Percentiles rank a stretch among this genome's conserved stretches.
Conservation (phyloP, 2,329 filamentous ascomycete genomes). For the Exserohilum turcica region DNA sequence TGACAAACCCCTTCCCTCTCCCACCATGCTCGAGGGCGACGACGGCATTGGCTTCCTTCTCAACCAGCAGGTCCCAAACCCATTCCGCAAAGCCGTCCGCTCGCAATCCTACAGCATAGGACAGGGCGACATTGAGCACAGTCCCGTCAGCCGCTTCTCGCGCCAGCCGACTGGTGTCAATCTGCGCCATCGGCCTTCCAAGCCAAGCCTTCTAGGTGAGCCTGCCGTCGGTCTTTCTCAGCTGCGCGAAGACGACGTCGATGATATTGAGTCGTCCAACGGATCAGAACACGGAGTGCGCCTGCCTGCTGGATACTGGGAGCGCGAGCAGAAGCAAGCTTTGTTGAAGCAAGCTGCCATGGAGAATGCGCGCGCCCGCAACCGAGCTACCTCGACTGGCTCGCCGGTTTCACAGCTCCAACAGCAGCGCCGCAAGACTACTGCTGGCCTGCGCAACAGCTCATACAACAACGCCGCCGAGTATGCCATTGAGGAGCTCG, state of each 20-base stretch:
- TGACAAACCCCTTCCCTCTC: slow-evolving; percentile 34
- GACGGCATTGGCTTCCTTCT: slow-evolving; percentile 47
- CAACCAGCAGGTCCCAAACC: slow-evolving; percentile 69
- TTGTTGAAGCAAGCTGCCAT: slow-evolving; percentile 46
- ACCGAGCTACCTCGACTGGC: slow-evolving; percentile 35
- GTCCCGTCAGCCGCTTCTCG: slow-evolving; percentile 54
- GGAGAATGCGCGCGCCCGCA: slow-evolving; percentile 43
- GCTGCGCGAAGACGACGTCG: slow-evolving; percentile 53
- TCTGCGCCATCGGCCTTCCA: slow-evolving; percentile 79
- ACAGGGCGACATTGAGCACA: slow-evolving; percentile 68
- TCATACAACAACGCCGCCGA: slow-evolving; percentile 66
- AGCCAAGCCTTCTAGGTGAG: slow-evolving; percentile 76
- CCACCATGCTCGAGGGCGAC: slow-evolving; percentile 54
- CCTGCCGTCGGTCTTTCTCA: slow-evolving; percentile 37
- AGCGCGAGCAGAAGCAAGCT: slow-evolving; percentile 39
- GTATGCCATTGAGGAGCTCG: slow-evolving; percentile 73
- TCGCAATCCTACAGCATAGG: slow-evolving; percentile 97
- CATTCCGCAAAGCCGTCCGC: slow-evolving; percentile 88
- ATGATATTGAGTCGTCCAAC: slow-evolving; percentile 68
- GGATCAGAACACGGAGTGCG: slow-evolving; percentile 60
- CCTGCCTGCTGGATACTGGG: slow-evolving; percentile 41
- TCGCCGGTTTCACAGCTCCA: slow-evolving; percentile 33
- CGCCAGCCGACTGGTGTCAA: slow-evolving; percentile 47
- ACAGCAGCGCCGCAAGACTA: slow-evolving; percentile 35
- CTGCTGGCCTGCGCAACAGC: slow-evolving; percentile 61